A percentile compares a stretch with the other conserved stretches of the same genome.
These are phyloP conservation scores for Corinectria fuckeliana DNA, from an alignment of 2,329 filamentous ascomycete species.

Conservation along the genomic window DNA sequence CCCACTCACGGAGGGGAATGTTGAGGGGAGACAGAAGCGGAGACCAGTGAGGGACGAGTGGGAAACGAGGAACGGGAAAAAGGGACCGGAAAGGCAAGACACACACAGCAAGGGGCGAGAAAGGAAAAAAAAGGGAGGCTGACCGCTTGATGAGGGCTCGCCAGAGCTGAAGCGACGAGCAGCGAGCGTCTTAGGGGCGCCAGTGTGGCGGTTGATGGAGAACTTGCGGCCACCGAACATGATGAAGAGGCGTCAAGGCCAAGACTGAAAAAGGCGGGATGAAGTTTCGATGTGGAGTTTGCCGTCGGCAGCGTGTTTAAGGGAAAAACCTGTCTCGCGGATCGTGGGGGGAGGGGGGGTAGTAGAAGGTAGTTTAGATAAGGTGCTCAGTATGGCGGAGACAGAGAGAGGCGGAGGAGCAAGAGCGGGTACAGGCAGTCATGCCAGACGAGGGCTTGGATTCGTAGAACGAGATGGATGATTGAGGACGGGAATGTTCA, in stretches of 20 bases:
- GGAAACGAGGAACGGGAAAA: background rate
- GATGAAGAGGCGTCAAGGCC: constrained; percentile 28
- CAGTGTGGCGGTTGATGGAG: constrained; percentile 71
- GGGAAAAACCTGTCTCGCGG: constrained; percentile 15
- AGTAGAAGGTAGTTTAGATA: constrained; percentile 18
- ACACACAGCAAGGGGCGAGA: background rate
- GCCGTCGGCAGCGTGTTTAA: background rate
- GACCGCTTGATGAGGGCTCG: constrained; percentile 64
- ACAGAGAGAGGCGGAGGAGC: background rate
- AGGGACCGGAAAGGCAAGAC: constrained; percentile 4
- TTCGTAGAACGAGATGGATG: background rate
- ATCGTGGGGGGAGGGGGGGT: constrained; percentile 23
- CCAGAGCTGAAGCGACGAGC: constrained; percentile 64
- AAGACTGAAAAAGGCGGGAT: background rate
- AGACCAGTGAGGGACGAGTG: background rate
- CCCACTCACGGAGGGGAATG: background rate
- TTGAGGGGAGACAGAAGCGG: background rate
- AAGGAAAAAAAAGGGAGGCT: constrained; percentile 33
- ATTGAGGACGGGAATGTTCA: constrained; percentile 8
- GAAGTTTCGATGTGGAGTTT: constrained; percentile 1
- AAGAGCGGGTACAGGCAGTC: constrained; percentile 11
- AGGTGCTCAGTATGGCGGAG: background rate
- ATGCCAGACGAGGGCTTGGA: constrained; percentile 4
- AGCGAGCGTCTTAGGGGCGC: constrained; percentile 59
- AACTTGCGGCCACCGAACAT: constrained; percentile 68